Evolutionary conservation across 1,139 yeast species (phyloP).

Genomic region (Geotrichum candidum): DNA sequence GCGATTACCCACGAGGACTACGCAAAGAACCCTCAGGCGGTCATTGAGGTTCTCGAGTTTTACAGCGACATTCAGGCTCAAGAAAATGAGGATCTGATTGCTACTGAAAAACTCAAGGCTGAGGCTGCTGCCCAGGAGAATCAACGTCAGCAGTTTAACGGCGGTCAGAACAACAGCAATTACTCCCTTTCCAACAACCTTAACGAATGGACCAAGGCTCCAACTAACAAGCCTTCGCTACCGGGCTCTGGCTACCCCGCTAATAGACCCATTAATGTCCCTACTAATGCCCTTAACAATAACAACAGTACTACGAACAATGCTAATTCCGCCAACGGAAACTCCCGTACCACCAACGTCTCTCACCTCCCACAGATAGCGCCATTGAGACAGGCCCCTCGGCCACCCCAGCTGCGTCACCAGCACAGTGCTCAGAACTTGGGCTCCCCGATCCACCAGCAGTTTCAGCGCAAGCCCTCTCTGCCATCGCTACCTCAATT

Average conservation of each 20-base stretch:
- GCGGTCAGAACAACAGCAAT: background rate
- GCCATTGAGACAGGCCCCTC: conserved; percentile 28
- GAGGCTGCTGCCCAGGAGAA: background rate
- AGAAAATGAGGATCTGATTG: conserved; percentile 15
- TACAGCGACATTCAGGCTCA: conserved; percentile 53
- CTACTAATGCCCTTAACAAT: background rate
- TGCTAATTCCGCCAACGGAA: conserved; percentile 6
- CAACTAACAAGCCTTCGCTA: conserved; percentile 19
- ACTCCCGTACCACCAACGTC: conserved; percentile 26
- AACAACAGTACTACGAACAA: conserved; percentile 12
- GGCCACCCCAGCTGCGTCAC: conserved; percentile 2
- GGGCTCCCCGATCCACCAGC: conserved; percentile 5
- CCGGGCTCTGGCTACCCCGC: conserved; percentile 2
- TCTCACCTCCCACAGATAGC: conserved; percentile 29
- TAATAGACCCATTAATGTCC: background rate
- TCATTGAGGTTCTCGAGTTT: conserved; percentile 64
- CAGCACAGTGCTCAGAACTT: background rate
- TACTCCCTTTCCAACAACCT: conserved; percentile 18
- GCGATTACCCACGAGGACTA: conserved; percentile 44
- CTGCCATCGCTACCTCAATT: conserved; percentile 1
- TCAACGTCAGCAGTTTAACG: background rate
- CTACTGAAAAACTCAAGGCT: conserved; percentile 3
- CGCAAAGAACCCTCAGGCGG: conserved; percentile 44
- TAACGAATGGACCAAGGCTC: conserved; percentile 32
- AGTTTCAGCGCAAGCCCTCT: conserved; percentile 12